Conservation (phyloP, 1,139 yeast genomes). For the Suhomyces bokatorum region DNA sequence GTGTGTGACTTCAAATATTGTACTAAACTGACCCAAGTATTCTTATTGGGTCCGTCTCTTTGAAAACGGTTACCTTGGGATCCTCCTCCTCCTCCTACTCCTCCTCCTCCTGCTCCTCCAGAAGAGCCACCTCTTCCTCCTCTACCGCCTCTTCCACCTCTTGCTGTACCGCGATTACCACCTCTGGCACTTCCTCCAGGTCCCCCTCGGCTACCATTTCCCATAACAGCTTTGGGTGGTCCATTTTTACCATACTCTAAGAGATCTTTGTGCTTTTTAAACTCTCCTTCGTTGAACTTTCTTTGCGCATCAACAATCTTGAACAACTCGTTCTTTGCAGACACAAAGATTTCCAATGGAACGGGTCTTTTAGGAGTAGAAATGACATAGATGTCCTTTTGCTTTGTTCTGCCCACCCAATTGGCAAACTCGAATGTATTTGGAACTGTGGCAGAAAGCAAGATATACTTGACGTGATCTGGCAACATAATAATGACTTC, state of each 20-base stretch:
- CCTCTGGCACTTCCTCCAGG: slow-evolving; percentile 49
- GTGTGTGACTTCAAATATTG: slow-evolving; percentile 65
- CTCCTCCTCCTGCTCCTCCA: slow-evolving; percentile 22
- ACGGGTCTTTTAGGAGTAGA: slow-evolving; percentile 96
- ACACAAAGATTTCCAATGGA: slow-evolving; percentile 81
- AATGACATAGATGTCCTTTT: slow-evolving; percentile 91
- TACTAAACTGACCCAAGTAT: slow-evolving; percentile 76
- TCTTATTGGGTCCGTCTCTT: slow-evolving; percentile 74
- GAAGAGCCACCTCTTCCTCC: slow-evolving; percentile 22
- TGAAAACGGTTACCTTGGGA: slow-evolving; percentile 28
- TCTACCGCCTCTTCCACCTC: slow-evolving; percentile 25
- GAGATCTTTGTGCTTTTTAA: slow-evolving; percentile 58
- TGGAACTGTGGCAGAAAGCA: slow-evolving; percentile 94
- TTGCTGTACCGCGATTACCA: slow-evolving; percentile 34
- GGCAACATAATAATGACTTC: slow-evolving; percentile 97
- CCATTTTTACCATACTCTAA: slow-evolving; percentile 43
- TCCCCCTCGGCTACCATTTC: slow-evolving; percentile 46
- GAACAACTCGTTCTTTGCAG: slow-evolving; percentile 70
- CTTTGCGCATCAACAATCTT: slow-evolving; percentile 77
- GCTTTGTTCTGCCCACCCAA: slow-evolving; percentile 97
- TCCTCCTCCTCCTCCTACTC: slow-evolving; percentile 30
- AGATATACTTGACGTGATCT: slow-evolving; percentile 86
- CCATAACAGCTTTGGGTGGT: slow-evolving; percentile 39
- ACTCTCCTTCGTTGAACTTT: slow-evolving; percentile 64
- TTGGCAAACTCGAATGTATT: slow-evolving; percentile 96